These are phyloP conservation scores for Mucor irregularis DNA, from an alignment of 371 early-diverging fungal species.

Conservation along the genomic window DNA sequence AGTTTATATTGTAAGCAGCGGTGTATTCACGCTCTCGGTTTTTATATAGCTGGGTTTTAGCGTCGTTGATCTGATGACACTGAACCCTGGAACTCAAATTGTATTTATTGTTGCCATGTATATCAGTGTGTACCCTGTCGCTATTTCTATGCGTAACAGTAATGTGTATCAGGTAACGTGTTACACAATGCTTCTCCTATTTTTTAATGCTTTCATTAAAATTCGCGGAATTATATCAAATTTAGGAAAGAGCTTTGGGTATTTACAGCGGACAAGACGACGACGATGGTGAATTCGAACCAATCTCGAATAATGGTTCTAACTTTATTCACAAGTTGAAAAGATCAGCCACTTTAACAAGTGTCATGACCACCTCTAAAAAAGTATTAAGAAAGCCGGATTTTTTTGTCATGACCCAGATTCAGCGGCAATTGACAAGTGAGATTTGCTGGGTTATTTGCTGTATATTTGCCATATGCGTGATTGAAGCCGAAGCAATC, in stretches of 20 bases:
- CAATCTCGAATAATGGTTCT: not conserved
- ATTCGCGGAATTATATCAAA: not conserved
- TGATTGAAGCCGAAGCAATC: slow-evolving; percentile 32
- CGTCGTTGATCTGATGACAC: slow-evolving; percentile 26
- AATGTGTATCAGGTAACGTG: slow-evolving; percentile 37
- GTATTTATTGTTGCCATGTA: slow-evolving; percentile 41
- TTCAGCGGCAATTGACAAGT: slow-evolving; percentile 48
- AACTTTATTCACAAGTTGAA: slow-evolving; percentile 24
- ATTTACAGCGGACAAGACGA: slow-evolving; percentile 38
- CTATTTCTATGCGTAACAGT: slow-evolving; percentile 42
- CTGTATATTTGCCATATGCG: slow-evolving; percentile 37
- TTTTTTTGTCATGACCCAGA: slow-evolving; percentile 49
- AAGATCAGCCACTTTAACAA: slow-evolving; percentile 37
- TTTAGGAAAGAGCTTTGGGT: slow-evolving; percentile 50
- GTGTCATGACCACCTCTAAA: slow-evolving; percentile 37
- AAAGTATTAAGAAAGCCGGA: slow-evolving; percentile 41
- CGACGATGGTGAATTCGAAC: slow-evolving; percentile 5
- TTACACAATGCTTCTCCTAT: too few species aligned
- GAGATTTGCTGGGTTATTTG: slow-evolving; percentile 51
- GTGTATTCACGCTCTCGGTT: not conserved
- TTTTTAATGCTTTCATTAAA: too few species aligned
- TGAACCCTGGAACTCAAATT: slow-evolving; percentile 35
- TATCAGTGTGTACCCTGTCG: slow-evolving; percentile 39
- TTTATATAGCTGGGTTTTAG: slow-evolving; percentile 29
- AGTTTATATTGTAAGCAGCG: too few species aligned